Evolutionary conservation across 768 basidiomycete species (phyloP).

Genomic region (Hygrophoropsis aurantiaca): DNA sequence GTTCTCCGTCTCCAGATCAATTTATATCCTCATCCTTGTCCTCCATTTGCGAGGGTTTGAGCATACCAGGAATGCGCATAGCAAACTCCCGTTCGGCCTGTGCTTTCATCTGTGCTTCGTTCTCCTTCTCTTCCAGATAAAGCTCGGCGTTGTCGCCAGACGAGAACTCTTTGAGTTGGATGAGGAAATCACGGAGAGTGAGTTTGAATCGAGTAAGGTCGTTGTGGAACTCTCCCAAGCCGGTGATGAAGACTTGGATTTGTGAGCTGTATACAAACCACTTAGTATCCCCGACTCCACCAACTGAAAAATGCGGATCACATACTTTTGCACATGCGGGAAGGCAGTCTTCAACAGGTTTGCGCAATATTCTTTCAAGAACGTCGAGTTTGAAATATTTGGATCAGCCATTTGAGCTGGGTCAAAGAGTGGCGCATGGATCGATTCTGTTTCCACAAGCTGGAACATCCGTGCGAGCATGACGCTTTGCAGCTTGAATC

Average conservation of each 20-base stretch:
- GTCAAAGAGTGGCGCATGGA: constrained; percentile 85
- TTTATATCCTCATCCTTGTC: constrained; percentile 84
- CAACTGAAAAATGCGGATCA: constrained; percentile 10
- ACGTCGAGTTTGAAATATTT: constrained; percentile 72
- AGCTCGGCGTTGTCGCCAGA: constrained; percentile 88
- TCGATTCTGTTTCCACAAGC: constrained; percentile 78
- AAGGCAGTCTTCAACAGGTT: constrained; percentile 87
- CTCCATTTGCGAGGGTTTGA: constrained; percentile 92
- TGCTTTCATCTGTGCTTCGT: constrained; percentile 73
- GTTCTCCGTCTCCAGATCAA: constrained; percentile 32
- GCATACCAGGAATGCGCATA: constrained; percentile 95
- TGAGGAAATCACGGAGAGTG: constrained; percentile 94
- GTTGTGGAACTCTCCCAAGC: constrained; percentile 68
- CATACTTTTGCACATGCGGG: constrained; percentile 86
- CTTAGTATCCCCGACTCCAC: constrained; percentile 7
- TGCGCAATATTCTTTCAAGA: constrained; percentile 83
- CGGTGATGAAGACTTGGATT: constrained; percentile 66
- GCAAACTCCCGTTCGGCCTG: constrained; percentile 86
- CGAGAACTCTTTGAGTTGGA: constrained; percentile 96
- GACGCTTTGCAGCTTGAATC: constrained; percentile 92
- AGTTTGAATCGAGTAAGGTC: constrained; percentile 92
- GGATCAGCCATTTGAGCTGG: constrained; percentile 69
- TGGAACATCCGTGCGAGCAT: constrained; percentile 94
- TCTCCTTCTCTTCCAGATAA: constrained; percentile 92
- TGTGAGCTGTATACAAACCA: constrained; percentile 51